These are phyloP conservation scores for Trypanosoma brucei DNA, from an alignment of 208 protist species.

Conservation along the genomic window DNA sequence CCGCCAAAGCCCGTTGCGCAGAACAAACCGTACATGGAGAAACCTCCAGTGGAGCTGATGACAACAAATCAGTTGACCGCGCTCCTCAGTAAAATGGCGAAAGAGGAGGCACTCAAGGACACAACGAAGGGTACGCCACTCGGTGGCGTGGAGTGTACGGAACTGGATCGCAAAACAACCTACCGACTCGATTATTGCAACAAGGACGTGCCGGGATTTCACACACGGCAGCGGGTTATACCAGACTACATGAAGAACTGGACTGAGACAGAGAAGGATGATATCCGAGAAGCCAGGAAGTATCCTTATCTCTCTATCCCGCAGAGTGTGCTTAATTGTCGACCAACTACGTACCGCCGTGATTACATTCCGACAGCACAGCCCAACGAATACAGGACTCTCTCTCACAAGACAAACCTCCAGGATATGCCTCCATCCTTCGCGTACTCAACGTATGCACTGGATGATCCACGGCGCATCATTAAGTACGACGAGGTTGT, in stretches of 20 bases:
- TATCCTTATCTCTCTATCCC: slow-evolving; percentile 72
- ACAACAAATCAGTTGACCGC: slow-evolving; percentile 58
- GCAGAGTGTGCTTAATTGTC: slow-evolving; percentile 33
- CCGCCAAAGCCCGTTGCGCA: slow-evolving; percentile 30
- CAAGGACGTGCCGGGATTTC: slow-evolving; percentile 28
- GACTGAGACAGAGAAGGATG: slow-evolving; percentile 50
- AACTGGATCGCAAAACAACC: slow-evolving; percentile 63
- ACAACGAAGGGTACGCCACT: slow-evolving; percentile 2
- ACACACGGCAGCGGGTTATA: slow-evolving; percentile 27
- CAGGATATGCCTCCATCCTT: slow-evolving; percentile 50
- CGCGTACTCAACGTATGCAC: slow-evolving; percentile 67
- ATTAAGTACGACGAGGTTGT: slow-evolving; percentile 47
- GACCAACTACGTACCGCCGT: slow-evolving; percentile 59
- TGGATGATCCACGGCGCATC: slow-evolving; percentile 52
- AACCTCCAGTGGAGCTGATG: slow-evolving; percentile 28
- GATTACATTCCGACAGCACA: slow-evolving; percentile 40
- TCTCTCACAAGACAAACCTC: slow-evolving; percentile 60
- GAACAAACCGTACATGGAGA: slow-evolving; percentile 2
- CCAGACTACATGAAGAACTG: slow-evolving; percentile 60
- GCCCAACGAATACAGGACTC: slow-evolving; percentile 36
- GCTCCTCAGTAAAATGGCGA: slow-evolving; percentile 35
- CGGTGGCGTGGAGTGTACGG: slow-evolving; percentile 16
- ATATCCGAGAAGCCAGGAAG: slow-evolving; percentile 58
- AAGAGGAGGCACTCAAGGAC: slow-evolving; percentile 22
- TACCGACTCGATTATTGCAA: slow-evolving; percentile 83